Conservation (phyloP, 805 yeast species). For the Priceomyces carsonii region DNA sequence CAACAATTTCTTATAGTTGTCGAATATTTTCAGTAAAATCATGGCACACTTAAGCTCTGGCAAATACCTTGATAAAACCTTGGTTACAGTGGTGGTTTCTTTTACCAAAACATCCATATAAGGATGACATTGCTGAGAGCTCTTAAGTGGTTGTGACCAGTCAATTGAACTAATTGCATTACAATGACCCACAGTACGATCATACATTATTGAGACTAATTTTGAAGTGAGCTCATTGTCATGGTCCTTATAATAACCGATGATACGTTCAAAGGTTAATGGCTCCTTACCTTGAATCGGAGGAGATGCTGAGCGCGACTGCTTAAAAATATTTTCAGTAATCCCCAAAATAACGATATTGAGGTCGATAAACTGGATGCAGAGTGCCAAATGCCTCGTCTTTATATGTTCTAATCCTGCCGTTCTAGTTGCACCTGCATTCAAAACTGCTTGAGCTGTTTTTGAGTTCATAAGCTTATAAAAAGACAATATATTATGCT, state of each 20-base stretch:
- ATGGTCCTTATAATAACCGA: constrained; percentile 53
- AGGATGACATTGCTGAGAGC: constrained; percentile 51
- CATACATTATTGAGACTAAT: constrained; percentile 69
- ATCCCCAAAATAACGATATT: constrained; percentile 36
- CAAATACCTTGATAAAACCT: constrained; percentile 58
- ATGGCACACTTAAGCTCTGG: constrained; percentile 49
- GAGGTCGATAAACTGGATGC: constrained; percentile 63
- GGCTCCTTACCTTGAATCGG: constrained; percentile 8
- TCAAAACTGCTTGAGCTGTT: constrained; percentile 59
- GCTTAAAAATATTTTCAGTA: constrained; percentile 17
- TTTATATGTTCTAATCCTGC: constrained; percentile 76
- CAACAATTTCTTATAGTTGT: constrained; percentile 56
- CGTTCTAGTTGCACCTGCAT: constrained; percentile 74
- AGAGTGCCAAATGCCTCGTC: constrained; percentile 67
- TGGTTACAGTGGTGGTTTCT: constrained; percentile 64
- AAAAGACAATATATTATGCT: constrained; percentile 44
- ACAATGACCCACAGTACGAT: constrained; percentile 55
- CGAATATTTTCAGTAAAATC: constrained; percentile 52
- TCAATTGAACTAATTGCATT: constrained; percentile 46
- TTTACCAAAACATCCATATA: constrained; percentile 68
- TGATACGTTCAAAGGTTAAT: constrained; percentile 28
- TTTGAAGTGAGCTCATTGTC: constrained; percentile 63
- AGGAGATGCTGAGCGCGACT: not conserved
- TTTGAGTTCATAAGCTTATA: constrained; percentile 52
- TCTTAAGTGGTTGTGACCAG: constrained; percentile 48